Evolutionary conservation across 805 yeast genomes (phyloP).

Genomic region (Lipomyces starkeyi): DNA sequence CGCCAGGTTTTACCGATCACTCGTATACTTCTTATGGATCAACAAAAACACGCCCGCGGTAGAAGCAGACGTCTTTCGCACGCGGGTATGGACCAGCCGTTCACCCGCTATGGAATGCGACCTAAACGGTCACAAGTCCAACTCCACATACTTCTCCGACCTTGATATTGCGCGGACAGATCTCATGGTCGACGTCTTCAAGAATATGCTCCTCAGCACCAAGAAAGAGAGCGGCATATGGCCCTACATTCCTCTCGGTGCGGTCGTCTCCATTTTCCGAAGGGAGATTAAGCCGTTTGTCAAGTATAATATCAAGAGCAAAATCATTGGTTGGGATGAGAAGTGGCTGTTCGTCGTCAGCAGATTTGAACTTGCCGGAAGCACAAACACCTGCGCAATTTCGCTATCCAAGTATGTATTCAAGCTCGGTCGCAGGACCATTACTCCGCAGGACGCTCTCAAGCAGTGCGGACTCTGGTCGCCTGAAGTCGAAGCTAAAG

Average conservation of each 20-base stretch:
- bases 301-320: slow-evolving; percentile 59
- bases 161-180: slow-evolving; percentile 79
- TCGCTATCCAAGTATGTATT: slow-evolving; percentile 81
- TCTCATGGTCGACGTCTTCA: slow-evolving; percentile 62
- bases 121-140: slow-evolving; percentile 84
- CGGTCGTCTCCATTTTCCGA: slow-evolving; percentile 68
- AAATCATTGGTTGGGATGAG: slow-evolving; percentile 80
- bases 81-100: slow-evolving; percentile 54
- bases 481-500: slow-evolving; percentile 54
- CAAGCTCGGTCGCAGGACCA: slow-evolving; percentile 77
- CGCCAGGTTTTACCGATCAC: slow-evolving; percentile 30
- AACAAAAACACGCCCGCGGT: slow-evolving; percentile 14
- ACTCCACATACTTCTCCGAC: slow-evolving; percentile 82
- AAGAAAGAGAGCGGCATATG: slow-evolving; percentile 48
- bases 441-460: slow-evolving; percentile 62
- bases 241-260: slow-evolving; percentile 80
- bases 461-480: slow-evolving; percentile 57
- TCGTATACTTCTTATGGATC: slow-evolving; percentile 21
- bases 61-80: slow-evolving; percentile 31
- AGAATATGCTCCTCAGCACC: slow-evolving; percentile 57
- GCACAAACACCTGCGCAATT: slow-evolving; percentile 56
- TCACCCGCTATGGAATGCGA: slow-evolving; percentile 84
- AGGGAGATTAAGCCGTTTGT: slow-evolving; percentile 75
- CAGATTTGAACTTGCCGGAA: slow-evolving; percentile 56
- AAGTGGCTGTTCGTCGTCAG: slow-evolving; percentile 83